A percentile compares a stretch with the other conserved stretches of the same genome.
These are phyloP conservation scores for Fusarium avenaceum DNA, from an alignment of 2,329 filamentous ascomycete genomes.

Conservation along the genomic window DNA sequence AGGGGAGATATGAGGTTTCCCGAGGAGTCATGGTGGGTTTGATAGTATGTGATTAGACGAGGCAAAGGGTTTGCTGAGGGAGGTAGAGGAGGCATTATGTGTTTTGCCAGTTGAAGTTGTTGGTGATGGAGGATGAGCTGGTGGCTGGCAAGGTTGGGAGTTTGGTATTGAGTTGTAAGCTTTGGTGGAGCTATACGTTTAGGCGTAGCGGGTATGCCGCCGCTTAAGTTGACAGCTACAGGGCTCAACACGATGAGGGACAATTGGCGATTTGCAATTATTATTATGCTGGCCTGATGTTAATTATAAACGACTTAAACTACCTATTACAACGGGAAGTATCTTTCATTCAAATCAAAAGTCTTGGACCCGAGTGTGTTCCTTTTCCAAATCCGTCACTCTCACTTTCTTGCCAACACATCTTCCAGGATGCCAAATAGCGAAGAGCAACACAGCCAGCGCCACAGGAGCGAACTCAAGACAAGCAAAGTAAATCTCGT, in stretches of 20 bases:
- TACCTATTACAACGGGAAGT: slow-evolving; percentile 1
- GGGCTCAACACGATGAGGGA: background rate
- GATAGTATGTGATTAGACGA: slow-evolving; percentile 67
- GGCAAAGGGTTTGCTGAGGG: slow-evolving; percentile 53
- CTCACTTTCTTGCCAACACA: slow-evolving; percentile 49
- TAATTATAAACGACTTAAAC: background rate
- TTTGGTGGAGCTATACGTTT: slow-evolving; percentile 27
- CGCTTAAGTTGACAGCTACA: slow-evolving; percentile 24
- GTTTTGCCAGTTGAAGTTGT: background rate
- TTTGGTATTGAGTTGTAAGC: slow-evolving; percentile 12
- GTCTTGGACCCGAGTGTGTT: slow-evolving; percentile 11
- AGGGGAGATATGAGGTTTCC: slow-evolving; percentile 66
- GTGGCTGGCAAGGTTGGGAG: slow-evolving; percentile 2
- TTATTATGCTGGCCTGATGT: background rate
- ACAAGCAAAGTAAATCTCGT: slow-evolving; percentile 67
- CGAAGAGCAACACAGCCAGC: slow-evolving; percentile 61
- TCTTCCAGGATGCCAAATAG: slow-evolving; percentile 51
- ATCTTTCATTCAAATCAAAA: slow-evolving; percentile 32
- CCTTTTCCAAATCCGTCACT: slow-evolving; percentile 38
- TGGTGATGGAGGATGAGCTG: slow-evolving; percentile 13
- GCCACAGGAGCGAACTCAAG: slow-evolving; percentile 69
- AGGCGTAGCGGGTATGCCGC: slow-evolving; percentile 19
- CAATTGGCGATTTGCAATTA: background rate
- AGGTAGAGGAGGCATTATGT: slow-evolving; percentile 52
- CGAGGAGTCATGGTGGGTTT: slow-evolving; percentile 64